A percentile compares a stretch with the other conserved stretches of the same genome.
Conservation (phyloP, 1,284 basidiomycete species). For the Singerocomus inundabilis region DNA sequence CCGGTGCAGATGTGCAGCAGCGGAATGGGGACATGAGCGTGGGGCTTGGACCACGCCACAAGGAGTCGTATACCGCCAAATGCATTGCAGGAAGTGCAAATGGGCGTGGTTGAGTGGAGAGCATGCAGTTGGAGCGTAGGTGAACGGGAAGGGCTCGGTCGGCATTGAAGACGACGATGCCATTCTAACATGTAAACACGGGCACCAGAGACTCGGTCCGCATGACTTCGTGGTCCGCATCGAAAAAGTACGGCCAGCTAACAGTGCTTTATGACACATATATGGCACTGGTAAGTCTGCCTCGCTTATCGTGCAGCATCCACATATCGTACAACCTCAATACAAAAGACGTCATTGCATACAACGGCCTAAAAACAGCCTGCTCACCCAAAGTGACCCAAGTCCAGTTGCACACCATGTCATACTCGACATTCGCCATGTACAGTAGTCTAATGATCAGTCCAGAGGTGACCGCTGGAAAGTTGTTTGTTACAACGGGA, state of each 20-base stretch:
- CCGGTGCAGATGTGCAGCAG: constrained; percentile 44
- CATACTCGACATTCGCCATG: constrained; percentile 47
- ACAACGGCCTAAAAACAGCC: neutral
- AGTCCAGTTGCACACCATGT: constrained; percentile 58
- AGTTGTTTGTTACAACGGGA: too few relatives aligned
- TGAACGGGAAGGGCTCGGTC: constrained; percentile 43
- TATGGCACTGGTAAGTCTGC: constrained; percentile 19
- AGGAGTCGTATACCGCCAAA: constrained; percentile 13
- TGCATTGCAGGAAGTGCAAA: constrained; percentile 15
- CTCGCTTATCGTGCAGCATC: constrained; percentile 25
- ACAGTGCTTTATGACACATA: neutral
- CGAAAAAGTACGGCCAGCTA: constrained; percentile 55
- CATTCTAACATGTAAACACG: constrained; percentile 62
- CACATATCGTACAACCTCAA: constrained; percentile 26
- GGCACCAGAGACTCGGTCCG: constrained; percentile 43
- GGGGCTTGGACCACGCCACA: constrained; percentile 26
- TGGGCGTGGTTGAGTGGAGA: constrained; percentile 27
- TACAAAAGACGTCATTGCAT: neutral
- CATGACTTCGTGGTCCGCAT: constrained; percentile 37
- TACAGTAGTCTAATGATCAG: constrained; percentile 46
- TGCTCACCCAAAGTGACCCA: constrained; percentile 37
- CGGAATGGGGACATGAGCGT: constrained; percentile 37
- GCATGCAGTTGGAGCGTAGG: constrained; percentile 31
- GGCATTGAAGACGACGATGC: constrained; percentile 49
- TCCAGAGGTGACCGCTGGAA: too few relatives aligned